Evolutionary conservation across 129 eudicot species (phyloP), one percentile per base, ranked within the genome.

Genomic region (Escallonia herrerae): DNA sequence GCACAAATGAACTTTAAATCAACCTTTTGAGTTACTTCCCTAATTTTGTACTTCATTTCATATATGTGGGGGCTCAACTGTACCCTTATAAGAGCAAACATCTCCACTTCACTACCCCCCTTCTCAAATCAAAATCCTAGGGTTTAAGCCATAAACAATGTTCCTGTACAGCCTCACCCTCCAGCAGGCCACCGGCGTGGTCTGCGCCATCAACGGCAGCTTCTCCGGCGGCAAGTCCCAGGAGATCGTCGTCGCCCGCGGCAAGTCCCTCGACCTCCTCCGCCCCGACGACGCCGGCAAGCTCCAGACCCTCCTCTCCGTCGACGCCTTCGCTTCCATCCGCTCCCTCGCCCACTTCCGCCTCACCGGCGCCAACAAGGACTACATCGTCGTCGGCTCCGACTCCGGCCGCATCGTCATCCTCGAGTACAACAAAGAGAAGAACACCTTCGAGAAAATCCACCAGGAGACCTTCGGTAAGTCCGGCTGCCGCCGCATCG

Each of bases 241-340:
- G 60, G 97, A 91, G 75, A 88, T 91, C n/a, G 95, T 77, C 40
- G 97, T 91, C 41, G 96, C 95, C 10, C 87, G 97, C 7, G 97
- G 97, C 63, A 87, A 91, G 71, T 81, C 83, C 53, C 91, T 91
- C 41, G 88, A 85, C 56, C 97, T 91, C 40, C 73, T 91, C 4
- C 95, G 97, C 38, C 97, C 97, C 50, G 97, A 91, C 71, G 95
- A 91, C n/a, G 88, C 75, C 71, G 97, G 97, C 83, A 91, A 91
- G 80, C 77, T 91, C 69, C 97, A 91, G 63, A 85, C 97, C 55
- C 81, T 91, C 33, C 78, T 89, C 40, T 94, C 99, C 47, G 95
- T 89, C 10, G 99, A 94, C 42, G 77, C 82, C 38, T 94, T 94
- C 51, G 99, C 97, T 45, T 87, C 86, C 37, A 80, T 94, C 67